phyloP scores from a whole-genome alignment of 805 yeast species.

The Ogataea methylovora region DNA sequence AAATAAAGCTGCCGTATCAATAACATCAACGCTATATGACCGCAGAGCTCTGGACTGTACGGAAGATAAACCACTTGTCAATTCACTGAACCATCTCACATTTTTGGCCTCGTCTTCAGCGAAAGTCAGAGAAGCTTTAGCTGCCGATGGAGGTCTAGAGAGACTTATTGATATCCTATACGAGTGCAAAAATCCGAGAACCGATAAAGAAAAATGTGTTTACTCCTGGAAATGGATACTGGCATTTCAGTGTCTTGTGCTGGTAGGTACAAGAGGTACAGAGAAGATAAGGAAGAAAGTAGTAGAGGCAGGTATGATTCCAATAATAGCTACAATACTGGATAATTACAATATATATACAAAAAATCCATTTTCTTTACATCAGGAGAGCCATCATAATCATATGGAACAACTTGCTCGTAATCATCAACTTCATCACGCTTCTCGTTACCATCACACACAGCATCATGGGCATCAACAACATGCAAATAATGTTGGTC shows the following conservation, averaged over 20 bases:
- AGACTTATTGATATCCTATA: slow-evolving; percentile 78
- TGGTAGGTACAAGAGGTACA: slow-evolving; percentile 89
- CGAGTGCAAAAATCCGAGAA: slow-evolving; percentile 50
- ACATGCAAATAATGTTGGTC: neutral
- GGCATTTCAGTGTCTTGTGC: slow-evolving; percentile 85
- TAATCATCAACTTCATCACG: too few relatives aligned
- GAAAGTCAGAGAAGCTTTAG: slow-evolving; percentile 83
- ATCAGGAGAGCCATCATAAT: too few relatives aligned
- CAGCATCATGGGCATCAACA: too few relatives aligned
- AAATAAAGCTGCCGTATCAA: slow-evolving; percentile 88
- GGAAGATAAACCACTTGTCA: slow-evolving; percentile 81
- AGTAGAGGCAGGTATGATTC: slow-evolving; percentile 87
- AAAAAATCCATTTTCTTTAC: too few relatives aligned
- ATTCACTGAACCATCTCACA: slow-evolving; percentile 84
- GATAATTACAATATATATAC: too few relatives aligned
- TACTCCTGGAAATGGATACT: slow-evolving; percentile 96
- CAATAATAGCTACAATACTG: slow-evolving; percentile 83
- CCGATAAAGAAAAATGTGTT: slow-evolving; percentile 39
- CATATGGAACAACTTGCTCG: too few relatives aligned
- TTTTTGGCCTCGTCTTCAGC: slow-evolving; percentile 80
- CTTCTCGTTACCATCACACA: too few relatives aligned
- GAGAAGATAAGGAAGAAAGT: slow-evolving; percentile 79
- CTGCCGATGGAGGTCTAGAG: slow-evolving; percentile 88
- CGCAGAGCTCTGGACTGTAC: slow-evolving; percentile 89
- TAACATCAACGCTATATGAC: slow-evolving; percentile 84